These are phyloP conservation scores for Cicer pinnatifidum DNA, from an alignment of 306 rosid species.

Conservation along the genomic window DNA sequence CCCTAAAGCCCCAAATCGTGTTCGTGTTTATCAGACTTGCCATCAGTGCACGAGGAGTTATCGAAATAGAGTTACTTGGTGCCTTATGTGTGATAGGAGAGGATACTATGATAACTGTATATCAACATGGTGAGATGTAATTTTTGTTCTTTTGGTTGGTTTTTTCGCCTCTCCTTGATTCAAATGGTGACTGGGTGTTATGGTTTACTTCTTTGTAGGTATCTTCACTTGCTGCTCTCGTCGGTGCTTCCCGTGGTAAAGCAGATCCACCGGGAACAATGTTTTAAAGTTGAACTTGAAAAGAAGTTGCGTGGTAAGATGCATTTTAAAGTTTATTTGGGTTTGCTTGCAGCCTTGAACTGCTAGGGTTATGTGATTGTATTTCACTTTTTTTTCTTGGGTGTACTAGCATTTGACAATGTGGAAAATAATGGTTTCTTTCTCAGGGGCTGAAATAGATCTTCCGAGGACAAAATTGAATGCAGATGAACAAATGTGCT, in stretches of 20 bases:
- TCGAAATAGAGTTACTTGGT: slow-evolving; percentile 73
- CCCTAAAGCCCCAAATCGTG: too few species aligned
- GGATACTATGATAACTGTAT: slow-evolving; percentile 85
- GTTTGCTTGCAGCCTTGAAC: slow-evolving; percentile 33
- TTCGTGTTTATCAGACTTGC: too few species aligned
- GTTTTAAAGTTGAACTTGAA: slow-evolving; percentile 89
- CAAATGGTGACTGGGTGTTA: slow-evolving; percentile 31
- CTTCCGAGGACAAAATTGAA: slow-evolving; percentile 85
- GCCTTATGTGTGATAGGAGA: slow-evolving; percentile 81
- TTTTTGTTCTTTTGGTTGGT: slow-evolving; percentile 30
- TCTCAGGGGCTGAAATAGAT: slow-evolving; percentile 75
- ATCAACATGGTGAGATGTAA: slow-evolving; percentile 65
- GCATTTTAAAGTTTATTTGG: slow-evolving; percentile 38
- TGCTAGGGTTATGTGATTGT: slow-evolving; percentile 34
- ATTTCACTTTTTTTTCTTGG: slow-evolving; percentile 16
- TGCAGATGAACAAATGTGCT: slow-evolving; percentile 99
- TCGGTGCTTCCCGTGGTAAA: slow-evolving; percentile 94
- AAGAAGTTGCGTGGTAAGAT: slow-evolving; percentile 77
- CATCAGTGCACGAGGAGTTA: slow-evolving; percentile 85
- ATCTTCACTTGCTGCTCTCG: slow-evolving; percentile 75
- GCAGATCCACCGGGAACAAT: slow-evolving; percentile 79
- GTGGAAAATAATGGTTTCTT: slow-evolving; percentile 40
- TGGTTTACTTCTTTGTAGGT: slow-evolving; percentile 54
- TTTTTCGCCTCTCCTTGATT: not conserved
- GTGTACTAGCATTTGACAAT: slow-evolving; percentile 40